Evolutionary conservation across 2,329 filamentous ascomycete genomes (phyloP).

Genomic region (Penicillium oxalicum): DNA sequence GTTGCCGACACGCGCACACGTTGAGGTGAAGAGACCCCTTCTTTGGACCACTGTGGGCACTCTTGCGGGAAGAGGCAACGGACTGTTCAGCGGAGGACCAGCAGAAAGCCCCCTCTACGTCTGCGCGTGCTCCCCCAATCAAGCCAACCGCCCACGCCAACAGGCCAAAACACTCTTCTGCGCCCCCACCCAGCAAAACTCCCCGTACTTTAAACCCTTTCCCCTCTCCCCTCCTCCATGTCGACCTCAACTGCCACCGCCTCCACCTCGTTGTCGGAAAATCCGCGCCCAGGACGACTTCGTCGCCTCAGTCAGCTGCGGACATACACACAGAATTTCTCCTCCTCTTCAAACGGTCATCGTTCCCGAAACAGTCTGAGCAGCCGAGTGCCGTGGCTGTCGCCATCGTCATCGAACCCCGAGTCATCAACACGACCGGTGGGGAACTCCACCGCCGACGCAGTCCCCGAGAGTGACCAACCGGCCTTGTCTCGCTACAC

Average conservation of each 20-base stretch:
- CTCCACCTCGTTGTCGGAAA: conserved; percentile 31
- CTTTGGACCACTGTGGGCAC: too few species aligned
- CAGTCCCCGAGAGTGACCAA: conserved; percentile 29
- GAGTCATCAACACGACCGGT: conserved; percentile 21
- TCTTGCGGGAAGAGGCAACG: too few species aligned
- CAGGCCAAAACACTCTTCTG: too few species aligned
- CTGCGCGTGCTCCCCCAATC: neutral
- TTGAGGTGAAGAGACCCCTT: too few species aligned
- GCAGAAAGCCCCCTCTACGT: neutral
- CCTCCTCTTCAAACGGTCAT: conserved; percentile 19
- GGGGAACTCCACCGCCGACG: conserved; percentile 19
- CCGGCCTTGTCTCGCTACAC: conserved; percentile 19
- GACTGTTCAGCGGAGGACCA: too few species aligned
- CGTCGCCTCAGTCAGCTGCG: conserved; percentile 39
- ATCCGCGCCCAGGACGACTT: conserved; percentile 31
- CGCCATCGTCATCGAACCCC: conserved; percentile 23
- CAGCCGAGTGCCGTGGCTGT: conserved; percentile 33
- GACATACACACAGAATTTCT: conserved; percentile 32
- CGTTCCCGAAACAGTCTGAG: conserved; percentile 33
- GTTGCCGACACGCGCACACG: too few species aligned
- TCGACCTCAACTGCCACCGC: conserved; percentile 33
- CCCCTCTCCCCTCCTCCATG: conserved; percentile 15
- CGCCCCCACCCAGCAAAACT: too few species aligned
- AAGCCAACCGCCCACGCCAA: neutral
- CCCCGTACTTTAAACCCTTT: neutral